These are phyloP conservation scores for Xerocomellus amylosporus DNA, from an alignment of 768 basidiomycete genomes.

Conservation along the genomic window DNA sequence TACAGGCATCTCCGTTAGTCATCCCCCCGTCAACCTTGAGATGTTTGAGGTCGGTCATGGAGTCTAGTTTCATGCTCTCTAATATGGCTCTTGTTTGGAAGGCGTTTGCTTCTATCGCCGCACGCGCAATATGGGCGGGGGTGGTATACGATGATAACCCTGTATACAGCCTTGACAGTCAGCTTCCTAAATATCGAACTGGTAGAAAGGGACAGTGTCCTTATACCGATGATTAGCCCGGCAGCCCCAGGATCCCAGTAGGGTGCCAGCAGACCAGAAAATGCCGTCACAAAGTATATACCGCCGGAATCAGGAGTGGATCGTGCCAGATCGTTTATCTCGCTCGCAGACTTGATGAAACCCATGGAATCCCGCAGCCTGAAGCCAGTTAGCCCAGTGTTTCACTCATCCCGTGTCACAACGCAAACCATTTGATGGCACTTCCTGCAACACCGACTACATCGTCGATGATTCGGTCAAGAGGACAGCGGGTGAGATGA, in stretches of 20 bases:
- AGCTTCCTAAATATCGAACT: neutral
- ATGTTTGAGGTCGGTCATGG: slow-evolving; percentile 71
- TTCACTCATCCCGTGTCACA: neutral
- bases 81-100: slow-evolving; percentile 95
- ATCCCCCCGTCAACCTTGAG: slow-evolving; percentile 98
- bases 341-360: slow-evolving; percentile 73
- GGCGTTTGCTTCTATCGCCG: slow-evolving; percentile 93
- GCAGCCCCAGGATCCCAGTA: slow-evolving; percentile 96
- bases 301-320: slow-evolving; percentile 80
- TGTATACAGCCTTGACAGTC: slow-evolving; percentile 20
- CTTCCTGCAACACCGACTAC: slow-evolving; percentile 91
- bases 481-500: neutral
- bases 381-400: neutral
- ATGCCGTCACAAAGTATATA: slow-evolving; percentile 95
- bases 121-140: slow-evolving; percentile 89
- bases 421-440: slow-evolving; percentile 80
- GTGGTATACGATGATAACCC: slow-evolving; percentile 86
- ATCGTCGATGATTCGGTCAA: neutral
- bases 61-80: slow-evolving; percentile 92
- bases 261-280: slow-evolving; percentile 93
- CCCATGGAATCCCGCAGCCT: slow-evolving; percentile 89
- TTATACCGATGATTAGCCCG: slow-evolving; percentile 73
- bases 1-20: slow-evolving; percentile 89
- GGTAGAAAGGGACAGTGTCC: slow-evolving; percentile 3
- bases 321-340: slow-evolving; percentile 83